A percentile compares a stretch with the other conserved stretches of the same genome.
Conservation (phyloP, 2,329 filamentous ascomycete species). For the Colletotrichum sp. region DNA sequence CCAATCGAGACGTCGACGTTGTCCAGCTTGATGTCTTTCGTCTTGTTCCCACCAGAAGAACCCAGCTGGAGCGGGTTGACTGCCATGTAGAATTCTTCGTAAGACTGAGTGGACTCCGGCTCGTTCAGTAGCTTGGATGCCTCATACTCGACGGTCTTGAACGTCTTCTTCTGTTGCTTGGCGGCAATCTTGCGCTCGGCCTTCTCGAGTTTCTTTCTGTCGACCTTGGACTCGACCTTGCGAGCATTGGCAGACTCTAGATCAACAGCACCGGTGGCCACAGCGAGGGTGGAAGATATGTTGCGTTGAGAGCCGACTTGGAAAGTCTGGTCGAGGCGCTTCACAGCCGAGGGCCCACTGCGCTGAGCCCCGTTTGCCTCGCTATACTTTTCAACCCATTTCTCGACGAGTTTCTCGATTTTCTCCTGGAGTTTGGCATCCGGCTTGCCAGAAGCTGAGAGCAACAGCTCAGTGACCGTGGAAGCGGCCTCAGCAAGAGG, state of each 20-base stretch:
- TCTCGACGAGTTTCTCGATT: slow-evolving; percentile 84
- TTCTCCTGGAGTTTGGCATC: slow-evolving; percentile 74
- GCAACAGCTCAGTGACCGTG: slow-evolving; percentile 83
- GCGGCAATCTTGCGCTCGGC: slow-evolving; percentile 96
- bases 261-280: slow-evolving; percentile 84
- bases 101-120: slow-evolving; percentile 83
- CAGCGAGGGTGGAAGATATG: slow-evolving; percentile 92
- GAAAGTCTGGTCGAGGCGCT: slow-evolving; percentile 89
- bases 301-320: slow-evolving; percentile 93
- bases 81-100: slow-evolving; percentile 99
- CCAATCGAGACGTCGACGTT: slow-evolving; percentile 94
- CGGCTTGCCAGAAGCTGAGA: slow-evolving; percentile 90
- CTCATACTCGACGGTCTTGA: slow-evolving; percentile 98
- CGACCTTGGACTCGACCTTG: slow-evolving; percentile 97
- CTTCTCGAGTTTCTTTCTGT: slow-evolving; percentile 99
- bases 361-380: slow-evolving; percentile 74
- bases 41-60: slow-evolving; percentile 76
- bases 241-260: slow-evolving; percentile 90
- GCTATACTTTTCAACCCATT: slow-evolving; percentile 85
- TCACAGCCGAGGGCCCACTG: slow-evolving; percentile 77
- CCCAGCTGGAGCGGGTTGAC: slow-evolving; percentile 96
- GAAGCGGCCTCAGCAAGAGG: slow-evolving; percentile 85
- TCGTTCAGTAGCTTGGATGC: slow-evolving; percentile 87
- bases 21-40: slow-evolving; percentile 98
- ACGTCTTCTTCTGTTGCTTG: slow-evolving; percentile 97